Evolutionary conservation across 768 basidiomycete genomes (phyloP).

Genomic region (Mycena olivaceomarginata): DNA sequence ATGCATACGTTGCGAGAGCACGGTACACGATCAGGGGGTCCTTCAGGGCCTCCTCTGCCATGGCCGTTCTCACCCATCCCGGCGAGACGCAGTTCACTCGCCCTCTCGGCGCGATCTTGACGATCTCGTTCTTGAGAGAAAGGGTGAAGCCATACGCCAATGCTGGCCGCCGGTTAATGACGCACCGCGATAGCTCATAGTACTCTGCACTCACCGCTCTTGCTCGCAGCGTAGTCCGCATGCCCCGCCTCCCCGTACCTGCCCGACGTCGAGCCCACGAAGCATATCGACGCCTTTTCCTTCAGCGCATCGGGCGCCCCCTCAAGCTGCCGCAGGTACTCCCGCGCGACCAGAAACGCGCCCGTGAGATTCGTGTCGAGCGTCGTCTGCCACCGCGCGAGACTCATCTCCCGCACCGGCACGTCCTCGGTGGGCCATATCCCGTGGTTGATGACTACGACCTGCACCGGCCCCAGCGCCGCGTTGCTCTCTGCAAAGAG

Average conservation of each 20-base stretch:
- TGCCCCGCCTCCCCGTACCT: slow-evolving; percentile 84
- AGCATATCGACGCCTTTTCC: slow-evolving; percentile 75
- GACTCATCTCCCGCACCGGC: slow-evolving; percentile 73
- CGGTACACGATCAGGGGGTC: slow-evolving; percentile 73
- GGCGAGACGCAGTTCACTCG: slow-evolving; percentile 85
- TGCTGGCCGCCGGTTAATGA: slow-evolving; percentile 56
- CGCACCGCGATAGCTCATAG: no score
- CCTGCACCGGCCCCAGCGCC: slow-evolving; percentile 72
- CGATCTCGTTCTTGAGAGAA: slow-evolving; percentile 88
- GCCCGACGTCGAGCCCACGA: slow-evolving; percentile 84
- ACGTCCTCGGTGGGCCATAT: slow-evolving; percentile 67
- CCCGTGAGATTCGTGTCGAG: slow-evolving; percentile 79
- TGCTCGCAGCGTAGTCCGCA: slow-evolving; percentile 46
- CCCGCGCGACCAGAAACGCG: slow-evolving; percentile 80
- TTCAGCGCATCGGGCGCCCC: slow-evolving; percentile 60
- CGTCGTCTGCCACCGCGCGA: slow-evolving; percentile 79
- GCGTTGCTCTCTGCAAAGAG: slow-evolving; percentile 67
- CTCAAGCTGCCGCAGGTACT: slow-evolving; percentile 72
- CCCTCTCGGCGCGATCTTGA: slow-evolving; percentile 81
- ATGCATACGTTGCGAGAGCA: slow-evolving; percentile 78
- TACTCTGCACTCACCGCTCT: slow-evolving; percentile 12
- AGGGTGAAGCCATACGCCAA: slow-evolving; percentile 85
- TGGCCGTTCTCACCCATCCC: slow-evolving; percentile 81
- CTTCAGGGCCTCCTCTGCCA: slow-evolving; percentile 74
- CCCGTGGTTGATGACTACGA: slow-evolving; percentile 79